A percentile compares a stretch with the other conserved stretches of the same genome.
phyloP scores from a whole-genome alignment of 2,329 filamentous ascomycete genomes.

The Chaetomium sp. region DNA sequence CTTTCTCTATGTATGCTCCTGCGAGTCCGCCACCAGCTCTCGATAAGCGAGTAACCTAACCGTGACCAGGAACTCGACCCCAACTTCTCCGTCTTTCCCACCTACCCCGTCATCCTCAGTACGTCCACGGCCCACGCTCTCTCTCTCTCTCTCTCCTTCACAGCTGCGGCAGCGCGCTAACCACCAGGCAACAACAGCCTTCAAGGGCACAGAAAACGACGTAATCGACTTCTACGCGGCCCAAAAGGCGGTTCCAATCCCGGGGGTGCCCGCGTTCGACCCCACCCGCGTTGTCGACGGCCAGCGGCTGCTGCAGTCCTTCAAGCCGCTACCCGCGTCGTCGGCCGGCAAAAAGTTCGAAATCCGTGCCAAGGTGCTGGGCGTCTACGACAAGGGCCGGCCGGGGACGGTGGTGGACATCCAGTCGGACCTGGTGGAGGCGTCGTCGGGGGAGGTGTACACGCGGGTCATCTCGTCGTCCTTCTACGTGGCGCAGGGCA shows the following conservation, averaged over 20 bases:
- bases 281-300: constrained; percentile 75
- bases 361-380: constrained; percentile 74
- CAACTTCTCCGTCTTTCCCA: constrained; percentile 84
- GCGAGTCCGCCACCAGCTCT: background rate
- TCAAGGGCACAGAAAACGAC: constrained; percentile 76
- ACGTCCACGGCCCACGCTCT: constrained; percentile 39
- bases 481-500: constrained; percentile 78
- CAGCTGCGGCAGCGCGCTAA: background rate
- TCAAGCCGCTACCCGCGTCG: constrained; percentile 72
- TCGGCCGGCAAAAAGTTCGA: constrained; percentile 75
- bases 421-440: constrained; percentile 75
- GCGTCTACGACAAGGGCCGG: constrained; percentile 88
- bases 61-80: constrained; percentile 75
- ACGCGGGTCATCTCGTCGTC: constrained; percentile 67
- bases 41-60: constrained; percentile 11
- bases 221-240: constrained; percentile 83
- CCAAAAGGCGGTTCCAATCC: constrained; percentile 67
- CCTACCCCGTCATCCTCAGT: constrained; percentile 81
- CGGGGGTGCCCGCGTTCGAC: constrained; percentile 76
- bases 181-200: constrained; percentile 51
- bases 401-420: constrained; percentile 80
- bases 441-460: constrained; percentile 69
- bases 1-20: constrained; percentile 75
- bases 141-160: background rate
- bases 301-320: constrained; percentile 76